Evolutionary conservation across 306 rosid species (phyloP), one percentile per base, ranked within the genome.

Genomic region (Glycine tomentella): DNA sequence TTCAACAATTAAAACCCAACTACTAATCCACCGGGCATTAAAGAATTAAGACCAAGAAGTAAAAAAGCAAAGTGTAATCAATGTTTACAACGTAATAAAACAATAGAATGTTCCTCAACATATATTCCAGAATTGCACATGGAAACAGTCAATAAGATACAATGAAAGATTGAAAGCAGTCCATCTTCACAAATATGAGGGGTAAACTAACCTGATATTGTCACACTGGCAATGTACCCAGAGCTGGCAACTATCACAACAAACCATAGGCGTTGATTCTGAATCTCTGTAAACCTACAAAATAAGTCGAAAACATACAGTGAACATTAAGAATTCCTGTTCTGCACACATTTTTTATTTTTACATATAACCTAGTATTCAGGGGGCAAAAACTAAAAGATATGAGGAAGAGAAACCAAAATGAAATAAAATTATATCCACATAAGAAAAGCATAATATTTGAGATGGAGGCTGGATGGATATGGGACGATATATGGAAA

Each of bases 151-250:
- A 38, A 69, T 14, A 45, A 6, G 12, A 65, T 17, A 78, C 52
- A 49, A 61, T 11, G 5, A 50, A 67, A 59, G 44, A 56, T 67
- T 11, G 5, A 67, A 76, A 59, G 36, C 50, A 84, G 58, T 59
- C 33, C 36, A 53, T 59, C 64, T 73, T 69, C 71, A 20, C 68
- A 66, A 59, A 72, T 25, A 52, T 52, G 51, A 67, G 66, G 42
- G 71, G 72, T 69, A 67, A 42, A 82, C 76, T 80, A 78, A 93
- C 99, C 99, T 93, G 83, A 96, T 96, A 77, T 92, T 87, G 84
- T 96, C 99, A 82, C 99, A 96, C 34, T 93, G 97, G 84, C 99
- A 96, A 86, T 96, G 99, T 81, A 96, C 98, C 99, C 99, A 96
- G 17, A 97, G 97, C 90, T 93, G 97, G 94, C 99, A 96, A 70